Percentiles rank a stretch among this genome's conserved stretches.
Evolutionary conservation across 495 filamentous ascomycete species (phyloP).

Genomic region (Pseudoneurospora amorphoporcata): DNA sequence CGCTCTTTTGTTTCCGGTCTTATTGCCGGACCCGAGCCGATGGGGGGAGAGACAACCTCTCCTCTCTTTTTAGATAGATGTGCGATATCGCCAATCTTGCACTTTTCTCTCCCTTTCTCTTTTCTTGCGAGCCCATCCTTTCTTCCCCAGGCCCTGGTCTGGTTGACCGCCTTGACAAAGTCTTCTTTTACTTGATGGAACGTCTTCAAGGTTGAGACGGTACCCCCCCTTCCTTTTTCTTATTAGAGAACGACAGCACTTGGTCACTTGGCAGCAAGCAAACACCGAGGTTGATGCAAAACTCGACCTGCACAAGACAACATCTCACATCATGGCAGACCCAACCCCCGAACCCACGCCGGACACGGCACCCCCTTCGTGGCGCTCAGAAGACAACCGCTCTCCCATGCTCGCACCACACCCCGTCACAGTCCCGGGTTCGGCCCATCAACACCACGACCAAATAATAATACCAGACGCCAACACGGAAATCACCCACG

Average conservation of each 20-base stretch:
- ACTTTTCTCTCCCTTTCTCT: neutral
- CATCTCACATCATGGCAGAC: neutral
- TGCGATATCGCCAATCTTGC: neutral
- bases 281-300: neutral
- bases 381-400: neutral
- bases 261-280: neutral
- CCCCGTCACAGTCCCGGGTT: neutral
- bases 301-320: neutral
- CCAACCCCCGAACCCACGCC: neutral
- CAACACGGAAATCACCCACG: slow-evolving; percentile 42
- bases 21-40: neutral
- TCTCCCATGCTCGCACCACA: neutral
- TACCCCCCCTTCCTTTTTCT: neutral
- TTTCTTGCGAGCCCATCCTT: neutral
- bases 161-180: neutral
- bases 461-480: neutral
- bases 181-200: neutral
- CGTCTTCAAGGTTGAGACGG: neutral
- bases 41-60: neutral
- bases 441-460: neutral
- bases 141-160: neutral
- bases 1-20: neutral
- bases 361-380: neutral
- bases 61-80: no score
- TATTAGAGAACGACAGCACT: neutral